Percentiles rank a stretch among this genome's conserved stretches.
Evolutionary conservation across 2,329 filamentous ascomycete genomes (phyloP).

Genomic region (Tolypocladium amazonense): DNA sequence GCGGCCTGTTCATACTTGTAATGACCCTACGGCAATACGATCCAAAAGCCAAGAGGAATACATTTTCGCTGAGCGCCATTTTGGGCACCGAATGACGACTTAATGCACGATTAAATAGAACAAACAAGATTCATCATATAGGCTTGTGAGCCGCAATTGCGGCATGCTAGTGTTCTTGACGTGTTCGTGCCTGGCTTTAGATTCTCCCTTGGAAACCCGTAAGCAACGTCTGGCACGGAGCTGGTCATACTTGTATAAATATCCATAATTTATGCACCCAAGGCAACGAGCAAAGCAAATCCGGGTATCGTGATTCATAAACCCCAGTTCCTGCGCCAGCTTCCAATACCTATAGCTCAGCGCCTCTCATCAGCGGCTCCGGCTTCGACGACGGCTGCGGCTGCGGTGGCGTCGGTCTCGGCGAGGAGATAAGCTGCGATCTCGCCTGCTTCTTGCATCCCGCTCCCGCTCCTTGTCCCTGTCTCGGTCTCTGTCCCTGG

Average conservation of each 20-base stretch:
- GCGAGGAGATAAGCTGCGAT: conserved; percentile 23
- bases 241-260: not conserved
- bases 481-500: conserved; percentile 25
- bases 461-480: conserved; percentile 26
- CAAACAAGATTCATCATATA: not conserved
- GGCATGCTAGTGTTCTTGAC: not conserved
- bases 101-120: not conserved
- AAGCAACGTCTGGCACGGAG: not conserved
- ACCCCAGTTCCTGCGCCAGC: not conserved
- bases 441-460: conserved; percentile 14
- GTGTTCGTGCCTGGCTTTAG: not conserved
- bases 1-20: conserved; percentile 8
- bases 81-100: conserved; percentile 7
- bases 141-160: not conserved
- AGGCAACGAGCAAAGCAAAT: not conserved
- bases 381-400: conserved; percentile 28
- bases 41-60: not conserved
- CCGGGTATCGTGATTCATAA: not conserved
- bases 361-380: conserved; percentile 7
- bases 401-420: conserved; percentile 25
- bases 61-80: conserved; percentile 1
- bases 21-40: conserved; percentile 5
- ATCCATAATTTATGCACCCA: too few relatives aligned
- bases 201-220: not conserved
- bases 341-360: not conserved